Percentiles rank a stretch among this genome's conserved stretches.
These are phyloP conservation scores for Hymenoscyphus repandus DNA, from an alignment of 2,329 filamentous ascomycete species.

Conservation along the genomic window DNA sequence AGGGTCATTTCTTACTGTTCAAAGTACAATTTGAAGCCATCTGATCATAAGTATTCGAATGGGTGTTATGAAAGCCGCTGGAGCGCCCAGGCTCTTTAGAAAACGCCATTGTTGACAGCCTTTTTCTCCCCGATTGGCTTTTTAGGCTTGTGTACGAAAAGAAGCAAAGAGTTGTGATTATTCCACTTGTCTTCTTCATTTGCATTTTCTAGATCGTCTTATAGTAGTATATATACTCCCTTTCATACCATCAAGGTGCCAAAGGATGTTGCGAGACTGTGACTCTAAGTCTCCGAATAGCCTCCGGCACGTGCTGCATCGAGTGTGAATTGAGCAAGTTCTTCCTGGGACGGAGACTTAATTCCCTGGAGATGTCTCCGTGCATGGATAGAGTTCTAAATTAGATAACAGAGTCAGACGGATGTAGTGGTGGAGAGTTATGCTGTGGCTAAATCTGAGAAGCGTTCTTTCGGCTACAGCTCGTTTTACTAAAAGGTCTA, in stretches of 20 bases:
- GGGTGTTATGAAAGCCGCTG: not conserved
- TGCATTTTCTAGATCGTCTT: not conserved
- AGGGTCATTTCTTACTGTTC: not conserved
- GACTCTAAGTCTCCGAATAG: not conserved
- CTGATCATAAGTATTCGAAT: slow-evolving; percentile 1
- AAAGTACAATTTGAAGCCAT: not conserved
- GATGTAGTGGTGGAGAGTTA: no score
- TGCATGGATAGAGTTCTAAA: no score
- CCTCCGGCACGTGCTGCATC: not conserved
- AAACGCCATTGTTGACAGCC: no score
- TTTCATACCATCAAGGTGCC: not conserved
- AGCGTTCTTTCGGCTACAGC: no score
- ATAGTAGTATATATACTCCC: not conserved
- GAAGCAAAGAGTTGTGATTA: not conserved
- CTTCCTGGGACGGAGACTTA: not conserved
- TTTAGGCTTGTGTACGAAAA: not conserved
- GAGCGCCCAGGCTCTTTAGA: not conserved
- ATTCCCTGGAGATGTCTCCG: no score
- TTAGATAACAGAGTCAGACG: no score
- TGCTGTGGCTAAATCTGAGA: no score
- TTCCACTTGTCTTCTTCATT: not conserved
- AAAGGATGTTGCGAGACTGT: not conserved
- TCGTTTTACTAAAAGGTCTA: no score
- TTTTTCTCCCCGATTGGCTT: not conserved
- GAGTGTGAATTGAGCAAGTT: not conserved